Base-by-base conservation (phyloP, 163 green algal genomes). In the Prototheca cutis region DNA sequence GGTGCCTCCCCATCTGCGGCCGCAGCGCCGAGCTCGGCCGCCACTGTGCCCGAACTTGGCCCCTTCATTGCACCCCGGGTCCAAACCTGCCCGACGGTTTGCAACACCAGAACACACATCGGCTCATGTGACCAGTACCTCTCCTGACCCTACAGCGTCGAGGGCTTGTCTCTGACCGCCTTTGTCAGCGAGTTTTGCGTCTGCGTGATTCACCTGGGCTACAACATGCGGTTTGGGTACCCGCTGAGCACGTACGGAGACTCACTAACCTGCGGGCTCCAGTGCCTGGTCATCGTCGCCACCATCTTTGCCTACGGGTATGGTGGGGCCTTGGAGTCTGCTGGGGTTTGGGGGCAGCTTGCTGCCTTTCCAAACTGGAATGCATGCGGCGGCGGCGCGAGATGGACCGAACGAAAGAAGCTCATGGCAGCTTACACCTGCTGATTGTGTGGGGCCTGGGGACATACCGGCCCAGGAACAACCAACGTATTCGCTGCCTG, bases 211-310 rank as follows among this genome's bases (percentile, higher is more conserved):
- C 76, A 58, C 3, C 63, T 87, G 1, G 77, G 76, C 0, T 94
- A 94, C 73, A 94, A 94, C 65, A 3, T 84, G 1, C 55, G 5
- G 5, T 36, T 53, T 75, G 70, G 67, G 25, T 89, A 92, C 58
- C 61, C 72, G 17, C 87, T 91, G 58, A 84, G 73, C 57, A 88
- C 80, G 6, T 93, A 83, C 61, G 85, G 85, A 24, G 85, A 93
- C 47, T 71, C 83, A 36, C 53, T 73, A 4, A 80, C 80, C 3
- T 88, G 78, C 70, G 84, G 77, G 70, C 23, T 85, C 19, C 84
- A 91, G 49, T 78, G 89, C 56, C 62, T 81, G 2, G 55, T 82
- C 8, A 70, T 92, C 24, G 63, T 91, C 23, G 66, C 24, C 25
- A 68, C 89, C 30, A 82, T 90, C 4, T 78, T 84, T 27, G 33